Evolutionary conservation across 2,329 filamentous ascomycete genomes (phyloP).

Genomic region (Trichoderma arundinaceum): DNA sequence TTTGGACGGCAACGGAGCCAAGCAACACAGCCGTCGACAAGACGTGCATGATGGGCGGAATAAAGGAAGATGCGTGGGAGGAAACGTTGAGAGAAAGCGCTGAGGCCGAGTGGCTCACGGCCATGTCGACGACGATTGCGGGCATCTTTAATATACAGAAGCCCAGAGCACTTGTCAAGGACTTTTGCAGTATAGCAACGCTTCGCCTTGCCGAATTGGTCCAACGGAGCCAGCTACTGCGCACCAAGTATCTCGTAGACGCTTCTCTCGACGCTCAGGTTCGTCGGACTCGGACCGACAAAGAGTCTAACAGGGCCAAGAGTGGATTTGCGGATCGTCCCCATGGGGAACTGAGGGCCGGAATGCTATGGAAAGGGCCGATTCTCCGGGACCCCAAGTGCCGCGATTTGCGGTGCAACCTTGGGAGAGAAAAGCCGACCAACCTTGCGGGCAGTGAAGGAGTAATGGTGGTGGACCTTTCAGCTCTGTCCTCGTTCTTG

Average conservation of each 20-base stretch:
- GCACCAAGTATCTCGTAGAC: constrained; percentile 6
- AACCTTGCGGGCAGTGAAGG: not conserved
- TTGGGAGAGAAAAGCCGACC: constrained; percentile 13
- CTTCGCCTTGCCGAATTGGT: constrained; percentile 18
- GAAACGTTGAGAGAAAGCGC: constrained; percentile 41
- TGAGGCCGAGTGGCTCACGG: constrained; percentile 36
- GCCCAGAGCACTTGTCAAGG: not conserved
- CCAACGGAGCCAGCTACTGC: not conserved
- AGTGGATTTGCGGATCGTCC: constrained; percentile 26
- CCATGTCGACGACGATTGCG: constrained; percentile 29
- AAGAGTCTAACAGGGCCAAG: constrained; percentile 27
- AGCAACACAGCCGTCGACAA: constrained; percentile 57
- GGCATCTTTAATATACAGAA: constrained; percentile 18
- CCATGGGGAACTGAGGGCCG: constrained; percentile 29
- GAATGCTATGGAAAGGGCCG: constrained; percentile 30
- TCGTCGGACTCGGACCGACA: constrained; percentile 27
- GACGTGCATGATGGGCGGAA: constrained; percentile 56
- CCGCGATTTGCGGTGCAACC: constrained; percentile 15
- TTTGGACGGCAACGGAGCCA: constrained; percentile 58
- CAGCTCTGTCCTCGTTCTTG: too few species aligned
- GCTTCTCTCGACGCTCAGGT: constrained; percentile 4
- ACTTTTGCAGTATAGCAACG: not conserved
- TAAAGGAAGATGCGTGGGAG: constrained; percentile 33
- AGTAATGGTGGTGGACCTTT: too few species aligned
- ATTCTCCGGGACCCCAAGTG: constrained; percentile 31